Evolutionary conservation across 179 eudicot genomes (phyloP), one percentile per base, ranked within the genome.

Genomic region (Corrigiola litoralis): DNA sequence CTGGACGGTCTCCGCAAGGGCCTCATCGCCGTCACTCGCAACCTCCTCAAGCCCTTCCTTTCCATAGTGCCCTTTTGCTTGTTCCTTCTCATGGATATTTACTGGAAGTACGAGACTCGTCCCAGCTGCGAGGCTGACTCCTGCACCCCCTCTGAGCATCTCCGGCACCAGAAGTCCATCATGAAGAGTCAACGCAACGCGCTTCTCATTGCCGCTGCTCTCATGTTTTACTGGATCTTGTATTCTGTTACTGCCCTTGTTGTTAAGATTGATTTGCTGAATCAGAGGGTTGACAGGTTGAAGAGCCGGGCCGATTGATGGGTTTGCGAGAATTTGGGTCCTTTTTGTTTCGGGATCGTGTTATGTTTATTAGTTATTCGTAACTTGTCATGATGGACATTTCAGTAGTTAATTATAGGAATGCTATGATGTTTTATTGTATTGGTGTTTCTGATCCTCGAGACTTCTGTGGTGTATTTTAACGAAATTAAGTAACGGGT

Each of bases 31-130:
- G 88, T 85, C 0, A 83, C 90, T 1, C 87, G 87, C 3, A 81
- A 70, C 63, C 82, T 85, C 14, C 85, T 87, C 37, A 87, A 87
- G 37, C 95, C 95, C 0, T 83, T 87, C 64, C 84, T 87, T 16
- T 78, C 90, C 0, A 72, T 87, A n/a, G 87, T 87, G 0, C 90
- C 95, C 0, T 87, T 87, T 28, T 87, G 85, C 40, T 32, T 87
- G 4, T 87, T 87, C 61, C 73, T 87, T 37, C 36, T 85, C 0
- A 57, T 83, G 85, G 95, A 87, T 51, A 87, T 87, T 18, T 87
- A 87, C 80, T 87, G 95, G 95, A 87, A 87, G 48, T 85, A 87
- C 77, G 95, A 87, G 73, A 83, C 73, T 45, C 81, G 85, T 0
- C 85, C 88, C 21, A 70, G 60, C 13, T 87, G 95, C 47, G 77